Evolutionary conservation across 176 grass and related monocot species (phyloP), one percentile per base, ranked within the genome.

Genomic region (Puccinellia tenuiflora): DNA sequence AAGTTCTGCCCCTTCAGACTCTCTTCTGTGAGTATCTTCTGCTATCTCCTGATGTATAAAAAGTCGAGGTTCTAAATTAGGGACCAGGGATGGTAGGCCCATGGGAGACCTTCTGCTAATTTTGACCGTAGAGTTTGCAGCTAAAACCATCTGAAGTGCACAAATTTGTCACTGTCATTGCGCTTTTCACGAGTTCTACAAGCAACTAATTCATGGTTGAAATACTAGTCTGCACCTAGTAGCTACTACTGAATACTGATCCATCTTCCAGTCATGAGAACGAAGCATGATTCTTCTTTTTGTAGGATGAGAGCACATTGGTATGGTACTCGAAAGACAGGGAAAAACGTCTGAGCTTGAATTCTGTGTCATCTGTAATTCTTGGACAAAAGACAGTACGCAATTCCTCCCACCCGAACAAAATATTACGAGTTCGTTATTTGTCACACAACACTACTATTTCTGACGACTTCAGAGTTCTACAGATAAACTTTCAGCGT

Each of bases 241-340:
- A 56, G 8, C 28, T 69, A n/a, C 16, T 46, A 38, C 0, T 48
- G n/a, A 24, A 16, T 62, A 30, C 57, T 29, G 12, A 6, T 82
- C 30, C 22, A 45, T 31, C 20, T 54, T 62, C 25, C 33, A 12
- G 66, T 90, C 79, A 68, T 37, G 22, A 38, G 6, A 38, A 11
- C 10, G 78, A 65, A 73, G 11, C 37, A 51, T 17, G 63, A 54
- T 31, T 33, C 71, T 79, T 48, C 12, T 71, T 81, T 61, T 83
- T 84, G 51, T 90, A 98, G 92, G 96, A 98, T 85, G 96, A 95
- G 83, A 95, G 88, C 75, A 88, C 84, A 78, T 61, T 98, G 63
- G 25, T 98, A 82, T 98, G 92, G 96, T 93, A 91, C 80, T 98
- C 96, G 5, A 88, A 87, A 80, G 88, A 94, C 71, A 90, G 89